Base-by-base conservation (phyloP, 176 grass and related monocot genomes). In the Carex parvula region DNA sequence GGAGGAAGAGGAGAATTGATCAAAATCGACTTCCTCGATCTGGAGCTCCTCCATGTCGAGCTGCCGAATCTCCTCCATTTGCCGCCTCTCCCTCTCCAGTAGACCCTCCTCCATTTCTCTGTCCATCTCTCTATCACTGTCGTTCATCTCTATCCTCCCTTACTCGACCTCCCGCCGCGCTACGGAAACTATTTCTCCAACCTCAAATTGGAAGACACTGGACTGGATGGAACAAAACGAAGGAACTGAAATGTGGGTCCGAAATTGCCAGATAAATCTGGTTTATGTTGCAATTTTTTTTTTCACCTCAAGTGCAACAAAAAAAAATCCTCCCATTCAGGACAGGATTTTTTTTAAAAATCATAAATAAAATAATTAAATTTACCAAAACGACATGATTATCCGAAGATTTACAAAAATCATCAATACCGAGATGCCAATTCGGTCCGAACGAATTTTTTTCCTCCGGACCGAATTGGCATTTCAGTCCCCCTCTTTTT, bases 31-130 rank as follows among this genome's bases (percentile, higher is more conserved):
- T 81, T 89, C 66, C 78, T 93, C 92, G 64, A 93, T 84, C 65
- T 86, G 89, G 56, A 95, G 89, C 89, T 98, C 95, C 86, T 93
- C 95, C 92, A 86, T 84, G 63, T 97, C 95, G 46, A 94, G 90
- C 87, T 95, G 81, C 57, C 89, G 81, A 84, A 95, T 95, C 89
- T 92, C 91, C 86, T 91, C 93, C 90, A 94, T 97, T 83, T 86
- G 89, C 70, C 76, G 89, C 84, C 85, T 86, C 85, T 97, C 94
- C 63, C 85, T 84, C 90, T 86, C 86, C 60, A 87, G 89, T 79
- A 95, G 54, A 83, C 86, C 60, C 52, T 90, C 87, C 87, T 90
- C 87, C 87, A 94, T 92, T 87, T 67, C 81, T 68, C 55, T 69
- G 35, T 52, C 66, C 72, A 55, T 57, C 78, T 79, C 15, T 66